Evolutionary conservation across 1,284 basidiomycete species (phyloP).

Genomic region (Boletus sp.): DNA sequence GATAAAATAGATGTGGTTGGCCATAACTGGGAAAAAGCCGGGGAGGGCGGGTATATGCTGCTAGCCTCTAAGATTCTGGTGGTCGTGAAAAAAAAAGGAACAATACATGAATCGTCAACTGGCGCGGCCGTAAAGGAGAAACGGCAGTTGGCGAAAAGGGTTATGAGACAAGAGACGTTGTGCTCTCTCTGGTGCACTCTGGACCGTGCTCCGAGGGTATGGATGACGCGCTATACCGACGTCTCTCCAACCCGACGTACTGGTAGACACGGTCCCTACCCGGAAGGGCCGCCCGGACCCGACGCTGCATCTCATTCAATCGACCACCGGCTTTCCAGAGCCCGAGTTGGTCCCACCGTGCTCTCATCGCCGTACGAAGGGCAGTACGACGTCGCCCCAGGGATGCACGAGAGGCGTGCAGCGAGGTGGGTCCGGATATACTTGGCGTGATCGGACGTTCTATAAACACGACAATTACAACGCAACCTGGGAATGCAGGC

Average conservation of each 20-base stretch:
- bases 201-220: not conserved
- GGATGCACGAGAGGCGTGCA: slow-evolving; percentile 19
- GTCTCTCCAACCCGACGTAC: slow-evolving; percentile 30
- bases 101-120: not conserved
- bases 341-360: slow-evolving; percentile 31
- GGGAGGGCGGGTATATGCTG: slow-evolving; percentile 13
- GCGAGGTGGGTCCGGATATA: not conserved
- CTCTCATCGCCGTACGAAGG: slow-evolving; percentile 27
- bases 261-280: slow-evolving; percentile 31
- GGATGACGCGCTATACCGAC: not conserved
- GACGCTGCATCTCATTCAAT: slow-evolving; percentile 30
- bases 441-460: slow-evolving; percentile 15
- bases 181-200: not conserved
- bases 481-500: not conserved
- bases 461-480: slow-evolving; percentile 1
- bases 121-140: slow-evolving; percentile 1
- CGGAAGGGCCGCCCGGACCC: slow-evolving; percentile 29
- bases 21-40: slow-evolving; percentile 10
- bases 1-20: slow-evolving; percentile 18
- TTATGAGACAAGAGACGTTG: slow-evolving; percentile 11
- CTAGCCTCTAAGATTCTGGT: slow-evolving; percentile 3
- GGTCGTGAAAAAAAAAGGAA: not conserved
- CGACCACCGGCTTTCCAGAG: slow-evolving; percentile 28
- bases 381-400: slow-evolving; percentile 29
- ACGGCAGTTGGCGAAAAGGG: slow-evolving; percentile 6